Conservation (phyloP, 2,329 filamentous ascomycete genomes). For the Colletotrichum sp. region DNA sequence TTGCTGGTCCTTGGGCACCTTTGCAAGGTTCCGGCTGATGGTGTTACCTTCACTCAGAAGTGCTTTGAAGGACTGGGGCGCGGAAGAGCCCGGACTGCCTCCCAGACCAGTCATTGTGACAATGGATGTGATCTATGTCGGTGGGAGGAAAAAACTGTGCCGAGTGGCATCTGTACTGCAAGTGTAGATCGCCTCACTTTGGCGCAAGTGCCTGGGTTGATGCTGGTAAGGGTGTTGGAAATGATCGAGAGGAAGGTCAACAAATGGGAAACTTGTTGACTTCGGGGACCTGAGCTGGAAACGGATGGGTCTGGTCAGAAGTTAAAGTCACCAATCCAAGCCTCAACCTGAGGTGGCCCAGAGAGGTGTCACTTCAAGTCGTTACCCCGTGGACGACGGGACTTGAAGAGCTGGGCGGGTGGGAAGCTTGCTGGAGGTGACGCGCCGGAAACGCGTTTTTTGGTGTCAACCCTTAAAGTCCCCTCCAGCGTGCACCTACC, state of each 20-base stretch:
- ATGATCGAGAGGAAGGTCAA: not conserved
- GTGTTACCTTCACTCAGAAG: not conserved
- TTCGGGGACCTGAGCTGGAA: not conserved
- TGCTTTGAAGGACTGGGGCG: not conserved
- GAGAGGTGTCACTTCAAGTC: not conserved
- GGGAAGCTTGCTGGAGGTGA: not conserved
- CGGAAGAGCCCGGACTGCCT: conserved; percentile 10
- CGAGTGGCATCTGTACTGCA: not conserved
- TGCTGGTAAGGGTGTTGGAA: not conserved
- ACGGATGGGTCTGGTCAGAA: not conserved
- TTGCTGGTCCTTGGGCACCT: conserved; percentile 43
- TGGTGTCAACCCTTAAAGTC: not conserved
- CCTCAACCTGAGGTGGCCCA: not conserved
- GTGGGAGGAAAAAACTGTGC: not conserved
- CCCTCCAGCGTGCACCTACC: not conserved
- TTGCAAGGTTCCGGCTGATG: conserved; percentile 30
- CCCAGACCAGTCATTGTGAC: not conserved
- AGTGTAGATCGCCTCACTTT: not conserved
- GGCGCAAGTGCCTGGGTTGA: not conserved
- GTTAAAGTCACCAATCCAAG: not conserved
- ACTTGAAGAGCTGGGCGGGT: not conserved
- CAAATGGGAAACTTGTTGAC: not conserved
- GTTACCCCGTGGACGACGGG: not conserved
- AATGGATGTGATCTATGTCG: not conserved
- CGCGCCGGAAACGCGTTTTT: conserved; percentile 8